Conservation (phyloP, 768 basidiomycete genomes). For the Leucocoprinus leucothites region DNA sequence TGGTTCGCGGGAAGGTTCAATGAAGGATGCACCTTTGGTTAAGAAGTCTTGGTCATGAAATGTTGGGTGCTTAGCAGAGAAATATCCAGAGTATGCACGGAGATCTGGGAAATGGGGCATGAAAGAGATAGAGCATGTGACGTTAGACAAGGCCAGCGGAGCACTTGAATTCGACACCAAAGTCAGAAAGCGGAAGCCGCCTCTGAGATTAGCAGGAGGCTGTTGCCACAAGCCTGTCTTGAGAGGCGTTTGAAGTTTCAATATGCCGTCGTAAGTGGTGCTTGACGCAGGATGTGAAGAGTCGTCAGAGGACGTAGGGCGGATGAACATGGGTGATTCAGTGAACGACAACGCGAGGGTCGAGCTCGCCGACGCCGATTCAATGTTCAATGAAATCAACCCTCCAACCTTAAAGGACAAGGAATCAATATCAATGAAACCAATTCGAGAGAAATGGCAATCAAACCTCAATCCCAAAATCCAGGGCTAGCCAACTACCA, state of each 20-base stretch:
- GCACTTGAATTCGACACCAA: slow-evolving; percentile 34
- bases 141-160: slow-evolving; percentile 41
- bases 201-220: slow-evolving; percentile 40
- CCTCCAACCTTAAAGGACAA: slow-evolving; percentile 45
- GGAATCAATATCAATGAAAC: neutral
- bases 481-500: slow-evolving; percentile 48
- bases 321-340: slow-evolving; percentile 54
- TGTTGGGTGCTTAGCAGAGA: slow-evolving; percentile 41
- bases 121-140: slow-evolving; percentile 49
- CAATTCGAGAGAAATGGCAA: neutral
- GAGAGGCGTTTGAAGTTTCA: slow-evolving; percentile 33
- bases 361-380: slow-evolving; percentile 27
- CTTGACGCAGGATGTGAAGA: slow-evolving; percentile 45
- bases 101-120: slow-evolving; percentile 50
- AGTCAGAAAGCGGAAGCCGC: slow-evolving; percentile 54
- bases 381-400: slow-evolving; percentile 45
- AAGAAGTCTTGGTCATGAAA: slow-evolving; percentile 46
- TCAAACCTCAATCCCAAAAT: slow-evolving; percentile 53
- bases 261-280: slow-evolving; percentile 40
- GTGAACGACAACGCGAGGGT: slow-evolving; percentile 52
- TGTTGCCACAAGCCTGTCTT: slow-evolving; percentile 44
- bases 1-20: neutral
- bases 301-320: slow-evolving; percentile 50
- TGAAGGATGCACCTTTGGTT: slow-evolving; percentile 37
- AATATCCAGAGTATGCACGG: slow-evolving; percentile 50